Evolutionary conservation across 352 stramenopile genomes (phyloP).

Genomic region (Phytophthora macrochlamydospora): DNA sequence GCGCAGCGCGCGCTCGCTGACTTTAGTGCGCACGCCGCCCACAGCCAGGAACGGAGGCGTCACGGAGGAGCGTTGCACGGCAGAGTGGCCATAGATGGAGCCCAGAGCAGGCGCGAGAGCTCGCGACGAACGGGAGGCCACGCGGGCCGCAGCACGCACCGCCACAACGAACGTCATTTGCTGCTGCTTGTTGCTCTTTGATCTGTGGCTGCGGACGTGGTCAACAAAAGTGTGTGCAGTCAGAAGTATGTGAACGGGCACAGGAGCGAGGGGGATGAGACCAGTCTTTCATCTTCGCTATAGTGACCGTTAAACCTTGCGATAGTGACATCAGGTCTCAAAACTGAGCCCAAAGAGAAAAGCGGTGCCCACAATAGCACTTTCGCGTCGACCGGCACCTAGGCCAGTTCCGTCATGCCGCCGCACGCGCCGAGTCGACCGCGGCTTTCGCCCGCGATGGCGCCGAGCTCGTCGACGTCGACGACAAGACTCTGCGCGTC

Average conservation of each 20-base stretch:
- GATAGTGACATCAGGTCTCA: neutral
- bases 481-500: conserved; percentile 6
- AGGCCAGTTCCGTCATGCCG: conserved; percentile 7
- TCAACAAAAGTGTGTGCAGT: too few species aligned
- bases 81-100: neutral
- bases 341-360: neutral
- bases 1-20: conserved; percentile 64
- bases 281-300: too few species aligned
- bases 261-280: neutral
- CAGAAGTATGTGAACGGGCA: neutral
- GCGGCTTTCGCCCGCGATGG: conserved; percentile 11
- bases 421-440: conserved; percentile 21
- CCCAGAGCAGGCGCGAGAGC: conserved; percentile 15
- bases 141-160: conserved; percentile 11
- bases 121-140: conserved; percentile 5
- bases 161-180: conserved; percentile 11
- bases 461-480: neutral
- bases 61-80: conserved; percentile 25
- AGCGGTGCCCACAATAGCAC: neutral
- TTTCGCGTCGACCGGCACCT: neutral
- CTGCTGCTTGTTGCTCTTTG: neutral
- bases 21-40: conserved; percentile 61
- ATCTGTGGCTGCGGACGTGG: neutral
- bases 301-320: neutral
- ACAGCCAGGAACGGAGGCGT: conserved; percentile 18